A percentile compares a stretch with the other conserved stretches of the same genome.
phyloP scores from a whole-genome alignment of 495 filamentous ascomycete genomes.

The Tricharina praecox region DNA sequence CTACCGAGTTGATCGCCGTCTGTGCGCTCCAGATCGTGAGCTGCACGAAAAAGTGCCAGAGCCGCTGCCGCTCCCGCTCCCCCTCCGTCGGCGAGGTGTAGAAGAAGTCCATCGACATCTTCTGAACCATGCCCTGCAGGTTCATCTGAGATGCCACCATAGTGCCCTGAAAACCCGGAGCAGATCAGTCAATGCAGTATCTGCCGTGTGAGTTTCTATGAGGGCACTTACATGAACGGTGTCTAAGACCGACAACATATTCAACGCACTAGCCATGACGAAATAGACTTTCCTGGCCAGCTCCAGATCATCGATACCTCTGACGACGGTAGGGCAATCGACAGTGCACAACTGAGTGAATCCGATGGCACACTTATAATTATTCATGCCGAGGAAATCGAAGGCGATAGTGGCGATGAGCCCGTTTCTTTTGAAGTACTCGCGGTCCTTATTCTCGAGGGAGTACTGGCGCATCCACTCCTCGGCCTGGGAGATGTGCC shows the following conservation, averaged over 20 bases:
- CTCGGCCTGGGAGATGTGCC: slow-evolving; percentile 14
- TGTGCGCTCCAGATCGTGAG: slow-evolving; percentile 16
- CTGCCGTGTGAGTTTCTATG: not conserved
- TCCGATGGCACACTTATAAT: slow-evolving; percentile 22
- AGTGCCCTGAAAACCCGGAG: too few relatives aligned
- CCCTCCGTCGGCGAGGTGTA: slow-evolving; percentile 9
- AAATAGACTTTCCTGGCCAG: slow-evolving; percentile 19
- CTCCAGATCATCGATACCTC: slow-evolving; percentile 14
- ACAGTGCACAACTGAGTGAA: slow-evolving; percentile 11
- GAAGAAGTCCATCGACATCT: slow-evolving; percentile 18
- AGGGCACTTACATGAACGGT: slow-evolving; percentile 17
- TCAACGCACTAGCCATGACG: slow-evolving; percentile 9
- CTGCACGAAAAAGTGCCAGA: slow-evolving; percentile 13
- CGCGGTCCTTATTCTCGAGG: slow-evolving; percentile 9
- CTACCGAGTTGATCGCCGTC: slow-evolving; percentile 9
- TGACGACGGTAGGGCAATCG: slow-evolving; percentile 17
- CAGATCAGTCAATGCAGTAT: too few relatives aligned
- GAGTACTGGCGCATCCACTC: slow-evolving; percentile 17
- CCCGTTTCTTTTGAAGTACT: slow-evolving; percentile 17
- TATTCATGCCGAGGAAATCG: slow-evolving; percentile 22
- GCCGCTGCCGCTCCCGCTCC: slow-evolving; percentile 7
- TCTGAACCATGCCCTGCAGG: slow-evolving; percentile 12
- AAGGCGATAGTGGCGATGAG: slow-evolving; percentile 20
- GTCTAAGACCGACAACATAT: slow-evolving; percentile 14
- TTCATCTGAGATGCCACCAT: too few relatives aligned